These are phyloP conservation scores for Amborella trichopoda DNA, from an alignment of 164 flowering plant genomes.

Conservation along the genomic window DNA sequence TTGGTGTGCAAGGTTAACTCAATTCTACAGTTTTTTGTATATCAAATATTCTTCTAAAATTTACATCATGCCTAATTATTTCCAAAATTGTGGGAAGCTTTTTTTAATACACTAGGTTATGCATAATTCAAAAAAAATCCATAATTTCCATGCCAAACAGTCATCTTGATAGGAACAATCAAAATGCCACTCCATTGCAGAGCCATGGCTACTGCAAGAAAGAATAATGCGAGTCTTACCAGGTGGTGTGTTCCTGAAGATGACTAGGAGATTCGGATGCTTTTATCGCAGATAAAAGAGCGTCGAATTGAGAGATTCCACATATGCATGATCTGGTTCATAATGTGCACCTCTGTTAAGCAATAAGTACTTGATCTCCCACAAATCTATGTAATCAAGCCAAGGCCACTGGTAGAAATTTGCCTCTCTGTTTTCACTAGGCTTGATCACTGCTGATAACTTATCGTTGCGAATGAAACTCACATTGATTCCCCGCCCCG, in stretches of 20 bases:
- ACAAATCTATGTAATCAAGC: neutral
- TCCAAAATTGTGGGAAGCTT: too few species aligned
- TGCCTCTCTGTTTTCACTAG: neutral
- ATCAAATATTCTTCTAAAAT: too few species aligned
- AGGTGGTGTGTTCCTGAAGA: neutral
- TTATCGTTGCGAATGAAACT: neutral
- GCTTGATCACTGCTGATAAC: neutral
- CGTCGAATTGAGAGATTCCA: neutral
- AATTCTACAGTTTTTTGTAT: too few species aligned
- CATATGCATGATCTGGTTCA: neutral
- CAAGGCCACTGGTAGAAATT: constrained; percentile 1
- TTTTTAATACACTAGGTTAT: too few species aligned
- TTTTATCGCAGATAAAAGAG: neutral
- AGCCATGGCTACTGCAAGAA: too few species aligned
- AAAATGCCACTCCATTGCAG: too few species aligned
- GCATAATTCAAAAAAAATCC: too few species aligned
- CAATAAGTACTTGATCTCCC: neutral
- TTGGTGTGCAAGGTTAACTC: too few species aligned
- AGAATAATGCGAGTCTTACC: too few species aligned
- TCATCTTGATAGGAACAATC: too few species aligned
- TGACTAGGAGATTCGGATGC: neutral
- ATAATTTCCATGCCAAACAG: too few species aligned
- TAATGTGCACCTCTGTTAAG: neutral
- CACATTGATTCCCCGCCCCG: neutral
- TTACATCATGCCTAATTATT: too few species aligned